phyloP scores from a whole-genome alignment of 352 stramenopile genomes.

The Thalassiosira livingstoniorum region DNA sequence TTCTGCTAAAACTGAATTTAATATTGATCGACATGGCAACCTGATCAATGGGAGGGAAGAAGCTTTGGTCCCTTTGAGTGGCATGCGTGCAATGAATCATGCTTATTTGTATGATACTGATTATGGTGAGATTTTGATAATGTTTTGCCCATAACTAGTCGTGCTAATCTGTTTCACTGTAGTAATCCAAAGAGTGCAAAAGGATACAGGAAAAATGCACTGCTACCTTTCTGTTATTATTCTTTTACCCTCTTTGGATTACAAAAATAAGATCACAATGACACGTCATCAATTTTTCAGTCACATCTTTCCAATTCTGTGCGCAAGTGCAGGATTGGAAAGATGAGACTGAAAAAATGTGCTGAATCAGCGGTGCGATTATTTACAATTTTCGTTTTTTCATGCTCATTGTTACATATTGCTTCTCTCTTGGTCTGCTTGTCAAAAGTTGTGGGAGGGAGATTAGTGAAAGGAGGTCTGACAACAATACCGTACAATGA shows the following conservation, averaged over 20 bases:
- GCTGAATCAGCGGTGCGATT: not conserved
- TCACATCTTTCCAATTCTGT: not conserved
- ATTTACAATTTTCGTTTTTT: not conserved
- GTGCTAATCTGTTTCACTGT: not conserved
- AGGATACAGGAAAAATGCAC: too few species aligned
- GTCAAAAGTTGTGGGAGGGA: constrained; percentile 58
- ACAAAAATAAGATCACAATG: too few species aligned
- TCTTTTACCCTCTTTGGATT: too few species aligned
- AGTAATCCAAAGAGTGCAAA: too few species aligned
- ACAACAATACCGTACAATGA: constrained; percentile 85
- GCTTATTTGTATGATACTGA: constrained; percentile 65
- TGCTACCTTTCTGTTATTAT: too few species aligned
- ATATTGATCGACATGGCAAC: constrained; percentile 64
- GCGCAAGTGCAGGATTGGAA: too few species aligned
- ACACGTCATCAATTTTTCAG: too few species aligned
- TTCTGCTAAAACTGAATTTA: constrained; percentile 73
- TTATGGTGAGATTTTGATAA: constrained; percentile 26
- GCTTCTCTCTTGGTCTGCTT: not conserved
- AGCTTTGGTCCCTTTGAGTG: constrained; percentile 59
- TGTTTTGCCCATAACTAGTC: not conserved
- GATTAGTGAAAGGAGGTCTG: constrained; percentile 71
- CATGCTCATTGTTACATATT: not conserved
- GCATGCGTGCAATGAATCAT: constrained; percentile 61
- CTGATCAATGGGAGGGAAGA: constrained; percentile 73
- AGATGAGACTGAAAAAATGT: too few species aligned